Evolutionary conservation across 768 basidiomycete species (phyloP).

Genomic region (Candolleomyces efflorescens): DNA sequence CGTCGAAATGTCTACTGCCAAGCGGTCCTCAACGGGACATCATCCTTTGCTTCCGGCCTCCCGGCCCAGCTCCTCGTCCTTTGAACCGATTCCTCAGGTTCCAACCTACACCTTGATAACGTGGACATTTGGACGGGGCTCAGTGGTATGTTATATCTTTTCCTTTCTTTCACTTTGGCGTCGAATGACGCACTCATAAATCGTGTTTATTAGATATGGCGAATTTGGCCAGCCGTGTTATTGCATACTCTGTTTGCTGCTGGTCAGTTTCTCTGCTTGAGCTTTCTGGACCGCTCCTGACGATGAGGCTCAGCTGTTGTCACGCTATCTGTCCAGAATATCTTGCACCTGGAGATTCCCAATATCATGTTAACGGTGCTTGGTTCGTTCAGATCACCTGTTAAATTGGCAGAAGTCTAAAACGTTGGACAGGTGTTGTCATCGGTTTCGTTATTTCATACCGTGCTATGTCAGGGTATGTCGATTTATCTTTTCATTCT

Average conservation of each 20-base stretch:
- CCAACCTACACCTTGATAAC: slow-evolving; percentile 24
- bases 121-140: slow-evolving; percentile 30
- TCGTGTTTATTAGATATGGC: slow-evolving; percentile 39
- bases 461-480: slow-evolving; percentile 56
- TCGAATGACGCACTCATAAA: not conserved
- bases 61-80: slow-evolving; percentile 12
- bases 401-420: too few species aligned
- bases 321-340: slow-evolving; percentile 34
- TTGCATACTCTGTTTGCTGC: slow-evolving; percentile 56
- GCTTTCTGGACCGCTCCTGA: too few species aligned
- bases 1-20: not conserved
- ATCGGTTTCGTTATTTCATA: slow-evolving; percentile 67
- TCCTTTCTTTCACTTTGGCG: not conserved
- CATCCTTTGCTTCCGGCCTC: slow-evolving; percentile 22
- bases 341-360: slow-evolving; percentile 42
- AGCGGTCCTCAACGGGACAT: slow-evolving; percentile 4
- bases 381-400: slow-evolving; percentile 28
- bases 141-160: slow-evolving; percentile 22
- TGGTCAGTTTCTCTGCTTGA: slow-evolving; percentile 22
- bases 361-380: slow-evolving; percentile 58
- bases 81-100: slow-evolving; percentile 15
- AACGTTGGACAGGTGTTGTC: slow-evolving; percentile 34
- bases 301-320: slow-evolving; percentile 32
- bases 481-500: not conserved
- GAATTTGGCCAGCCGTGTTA: slow-evolving; percentile 66